phyloP scores from a whole-genome alignment of 129 eudicot species.

The Arctium minus region DNA sequence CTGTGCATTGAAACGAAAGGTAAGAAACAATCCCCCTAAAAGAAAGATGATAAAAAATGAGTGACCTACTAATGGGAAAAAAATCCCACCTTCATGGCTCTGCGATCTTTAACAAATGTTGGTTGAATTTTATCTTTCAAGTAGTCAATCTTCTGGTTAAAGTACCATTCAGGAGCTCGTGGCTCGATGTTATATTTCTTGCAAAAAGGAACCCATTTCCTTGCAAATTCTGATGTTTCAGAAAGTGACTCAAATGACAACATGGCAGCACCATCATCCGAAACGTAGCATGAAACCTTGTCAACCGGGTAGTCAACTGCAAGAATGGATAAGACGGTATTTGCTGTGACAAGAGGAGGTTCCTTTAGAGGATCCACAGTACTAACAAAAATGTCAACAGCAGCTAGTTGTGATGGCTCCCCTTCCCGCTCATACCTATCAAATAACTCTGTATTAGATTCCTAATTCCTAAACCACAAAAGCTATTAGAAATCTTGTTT shows the following conservation, averaged over 20 bases:
- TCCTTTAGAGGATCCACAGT: constrained; percentile 98
- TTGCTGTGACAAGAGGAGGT: constrained; percentile 99
- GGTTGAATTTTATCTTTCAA: constrained; percentile 91
- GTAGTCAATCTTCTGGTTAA: constrained; percentile 82
- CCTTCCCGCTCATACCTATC: constrained; percentile 97
- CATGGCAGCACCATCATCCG: constrained; percentile 99
- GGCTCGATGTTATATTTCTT: constrained; percentile 93
- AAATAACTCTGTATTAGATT: constrained; percentile 6
- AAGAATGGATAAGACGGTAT: constrained; percentile 92
- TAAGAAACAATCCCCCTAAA: constrained; percentile 8
- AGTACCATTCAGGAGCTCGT: constrained; percentile 99
- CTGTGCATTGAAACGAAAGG: constrained; percentile 40
- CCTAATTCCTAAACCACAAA: neutral
- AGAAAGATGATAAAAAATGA: neutral
- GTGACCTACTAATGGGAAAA: neutral
- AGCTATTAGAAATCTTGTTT: neutral
- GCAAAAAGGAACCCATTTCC: constrained; percentile 96
- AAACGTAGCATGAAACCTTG: constrained; percentile 98
- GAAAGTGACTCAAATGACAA: constrained; percentile 90
- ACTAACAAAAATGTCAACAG: constrained; percentile 98
- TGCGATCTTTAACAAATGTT: constrained; percentile 92
- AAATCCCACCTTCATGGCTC: constrained; percentile 88
- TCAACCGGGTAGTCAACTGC: constrained; percentile 99
- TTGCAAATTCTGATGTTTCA: constrained; percentile 95
- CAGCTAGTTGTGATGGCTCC: constrained; percentile 95